Evolutionary conservation across 768 basidiomycete genomes (phyloP).

Genomic region (Coprinopsis sp.): DNA sequence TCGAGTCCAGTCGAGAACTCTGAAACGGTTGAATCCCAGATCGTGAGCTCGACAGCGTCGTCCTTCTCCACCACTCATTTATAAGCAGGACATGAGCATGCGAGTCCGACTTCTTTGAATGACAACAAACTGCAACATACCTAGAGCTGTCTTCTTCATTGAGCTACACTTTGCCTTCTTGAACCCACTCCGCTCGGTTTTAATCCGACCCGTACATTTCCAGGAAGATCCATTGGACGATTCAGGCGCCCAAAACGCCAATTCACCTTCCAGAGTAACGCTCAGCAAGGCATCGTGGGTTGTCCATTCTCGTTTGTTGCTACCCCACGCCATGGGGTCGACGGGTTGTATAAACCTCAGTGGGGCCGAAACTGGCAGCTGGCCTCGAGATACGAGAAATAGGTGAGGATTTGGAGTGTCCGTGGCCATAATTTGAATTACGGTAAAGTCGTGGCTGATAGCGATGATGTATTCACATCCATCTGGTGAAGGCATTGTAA

Average conservation of each 20-base stretch:
- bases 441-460: constrained; percentile 54
- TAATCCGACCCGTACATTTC: constrained; percentile 70
- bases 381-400: constrained; percentile 41
- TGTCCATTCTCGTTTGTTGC: constrained; percentile 25
- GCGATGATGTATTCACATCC: constrained; percentile 59
- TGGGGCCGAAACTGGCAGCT: constrained; percentile 47
- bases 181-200: constrained; percentile 63
- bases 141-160: constrained; percentile 85
- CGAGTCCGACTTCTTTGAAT: neutral
- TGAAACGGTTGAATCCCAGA: constrained; percentile 95
- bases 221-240: constrained; percentile 34
- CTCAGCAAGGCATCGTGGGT: constrained; percentile 76
- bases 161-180: constrained; percentile 81
- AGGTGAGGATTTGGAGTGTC: constrained; percentile 33
- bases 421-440: constrained; percentile 51
- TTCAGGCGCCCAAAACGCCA: constrained; percentile 84
- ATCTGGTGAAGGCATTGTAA: constrained; percentile 56
- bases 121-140: constrained; percentile 37
- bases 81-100: neutral
- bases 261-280: constrained; percentile 66
- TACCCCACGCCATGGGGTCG: constrained; percentile 84
- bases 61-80: constrained; percentile 52
- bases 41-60: constrained; percentile 76
- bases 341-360: constrained; percentile 66
- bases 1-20: constrained; percentile 92